A percentile compares a stretch with the other conserved stretches of the same genome.
Conservation (phyloP, 495 filamentous ascomycete genomes). For the Neurospora hispaniola region DNA sequence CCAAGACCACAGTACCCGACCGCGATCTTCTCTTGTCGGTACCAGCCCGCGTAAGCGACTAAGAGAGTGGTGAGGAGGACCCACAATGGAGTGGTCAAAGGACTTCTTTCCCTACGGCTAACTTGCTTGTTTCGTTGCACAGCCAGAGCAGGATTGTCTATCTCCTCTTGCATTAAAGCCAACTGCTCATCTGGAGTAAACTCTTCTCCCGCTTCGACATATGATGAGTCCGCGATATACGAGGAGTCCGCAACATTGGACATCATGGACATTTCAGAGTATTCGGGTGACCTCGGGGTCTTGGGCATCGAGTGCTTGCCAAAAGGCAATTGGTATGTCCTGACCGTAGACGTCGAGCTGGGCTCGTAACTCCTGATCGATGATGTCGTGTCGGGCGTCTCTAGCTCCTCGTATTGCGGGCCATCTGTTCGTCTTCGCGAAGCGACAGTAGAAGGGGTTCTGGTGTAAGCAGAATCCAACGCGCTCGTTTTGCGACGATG, state of each 20-base stretch:
- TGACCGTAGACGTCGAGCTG: neutral
- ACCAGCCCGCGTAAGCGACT: constrained; percentile 67
- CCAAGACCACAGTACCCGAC: constrained; percentile 93
- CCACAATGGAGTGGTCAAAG: constrained; percentile 45
- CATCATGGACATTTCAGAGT: neutral
- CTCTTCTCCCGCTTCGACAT: constrained; percentile 65
- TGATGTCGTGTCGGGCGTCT: constrained; percentile 15
- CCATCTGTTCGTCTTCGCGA: constrained; percentile 26
- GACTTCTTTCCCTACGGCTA: constrained; percentile 11
- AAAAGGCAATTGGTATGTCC: neutral
- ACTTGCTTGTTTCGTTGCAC: constrained; percentile 14
- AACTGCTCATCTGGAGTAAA: constrained; percentile 86
- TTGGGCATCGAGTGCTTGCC: neutral
- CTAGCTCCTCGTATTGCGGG: constrained; percentile 12
- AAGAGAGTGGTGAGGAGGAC: constrained; percentile 56
- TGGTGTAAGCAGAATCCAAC: constrained; percentile 12
- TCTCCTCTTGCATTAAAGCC: constrained; percentile 56
- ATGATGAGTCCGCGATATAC: constrained; percentile 5
- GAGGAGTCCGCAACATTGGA: constrained; percentile 3
- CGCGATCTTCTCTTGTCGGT: constrained; percentile 85
- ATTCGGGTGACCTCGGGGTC: neutral
- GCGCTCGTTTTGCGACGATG: constrained; percentile 29
- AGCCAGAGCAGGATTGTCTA: constrained; percentile 21
- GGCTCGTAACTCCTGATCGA: neutral
- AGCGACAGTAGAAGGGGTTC: constrained; percentile 17